Evolutionary conservation across 2,329 filamentous ascomycete species (phyloP), one percentile per base, ranked within the genome.

Genomic region (Hypocreales sp.): DNA sequence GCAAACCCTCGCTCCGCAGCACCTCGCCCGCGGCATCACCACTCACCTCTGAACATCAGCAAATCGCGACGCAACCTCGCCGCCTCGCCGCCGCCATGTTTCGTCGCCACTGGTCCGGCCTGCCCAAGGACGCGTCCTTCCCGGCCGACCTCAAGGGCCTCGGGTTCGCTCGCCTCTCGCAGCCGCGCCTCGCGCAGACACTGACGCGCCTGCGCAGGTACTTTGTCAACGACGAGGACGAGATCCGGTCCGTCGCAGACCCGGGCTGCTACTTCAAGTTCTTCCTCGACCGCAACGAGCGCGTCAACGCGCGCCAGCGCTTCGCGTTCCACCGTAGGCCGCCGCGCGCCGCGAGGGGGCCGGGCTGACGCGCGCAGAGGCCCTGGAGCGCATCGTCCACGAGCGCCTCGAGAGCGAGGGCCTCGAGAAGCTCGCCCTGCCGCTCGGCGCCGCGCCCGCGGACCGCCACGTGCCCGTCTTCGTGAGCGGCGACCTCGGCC

Each of bases 241-340:
- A 87, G 42, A 67, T 93, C 34, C 73, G 79, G 25, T 73, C 63
- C 34, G 75, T 80, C 29, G 57, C 66, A 14, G 57, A 82, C 20
- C 73, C 78, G 0, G 63, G 76, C 16, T 59, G 66, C 37, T 76
- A 74, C 44, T 92, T 82, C 58, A 67, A 80, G 39, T 93, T 67
- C 60, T 76, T 72, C 46, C 51, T 79, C 28, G 77, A 68, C 46
- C 73, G 70, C 39, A 84, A 83, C 48, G 59, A 68, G n/a, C 73
- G 83, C 20, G 65, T 77, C 53, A 93, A 93, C 47, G 66, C 77
- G 22, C 61, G 77, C 13, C 81, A 83, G 41, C 67, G 76, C 12
- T 79, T 79, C 37, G 62, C 73, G 21, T 72, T 92, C 51, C 77
- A 92, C 41, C 54, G 82, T 81, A 47, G 38, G 59, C 48, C n/a